Base-by-base conservation (phyloP, 1,284 basidiomycete species). In the Cutaneotrichosporon spelunceum region DNA sequence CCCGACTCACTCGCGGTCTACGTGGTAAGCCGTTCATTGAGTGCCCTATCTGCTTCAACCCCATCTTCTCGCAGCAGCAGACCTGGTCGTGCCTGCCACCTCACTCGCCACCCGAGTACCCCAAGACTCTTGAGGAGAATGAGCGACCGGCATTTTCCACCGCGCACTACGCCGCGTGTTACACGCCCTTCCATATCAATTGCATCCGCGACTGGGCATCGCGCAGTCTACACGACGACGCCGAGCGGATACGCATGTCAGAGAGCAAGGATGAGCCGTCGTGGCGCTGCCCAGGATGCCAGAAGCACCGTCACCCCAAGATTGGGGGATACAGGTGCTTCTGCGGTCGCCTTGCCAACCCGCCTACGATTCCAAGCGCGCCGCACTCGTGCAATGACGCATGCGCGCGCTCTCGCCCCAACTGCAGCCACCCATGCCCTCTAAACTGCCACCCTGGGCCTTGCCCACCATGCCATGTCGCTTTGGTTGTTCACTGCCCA, bases 221-320 rank as follows among this genome's bases (percentile, higher is more conserved):
- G 83, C 81, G 84, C 2, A 86, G 86, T 2, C 79, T 91, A 63
- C 87, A 88, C 1, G 88, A 91, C 45, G 73, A 78, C 55, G 64
- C 67, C 13, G 70, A 74, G 48, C 62, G 69, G 53, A 49, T 66
- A 19, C 56, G 61, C 7, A 24, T 16, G 9, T 68, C 68, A 64
- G 66, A 63, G 34, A 61, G 44, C 58, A 65, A 49, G 1, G 88
- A 91, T 14, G 70, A 75, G 55, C 73, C 78, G 29, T 72, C 67
- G 70, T 93, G 91, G 91, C 82, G 87, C 60, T 94, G 91, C 76
- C 91, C 91, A 0, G 91, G 90, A 0, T 94, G 91, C 79, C 91
- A 92, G 71, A 85, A 85, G 3, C 87, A 86, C 64, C 81, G 91
- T 27, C 81, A 83, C 49, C 76, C 79, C 5, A 83, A 88, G 2